Percentiles rank a stretch among this genome's conserved stretches.
These are phyloP conservation scores for Tricholoma matsutake DNA, from an alignment of 768 basidiomycete species.

Conservation along the genomic window DNA sequence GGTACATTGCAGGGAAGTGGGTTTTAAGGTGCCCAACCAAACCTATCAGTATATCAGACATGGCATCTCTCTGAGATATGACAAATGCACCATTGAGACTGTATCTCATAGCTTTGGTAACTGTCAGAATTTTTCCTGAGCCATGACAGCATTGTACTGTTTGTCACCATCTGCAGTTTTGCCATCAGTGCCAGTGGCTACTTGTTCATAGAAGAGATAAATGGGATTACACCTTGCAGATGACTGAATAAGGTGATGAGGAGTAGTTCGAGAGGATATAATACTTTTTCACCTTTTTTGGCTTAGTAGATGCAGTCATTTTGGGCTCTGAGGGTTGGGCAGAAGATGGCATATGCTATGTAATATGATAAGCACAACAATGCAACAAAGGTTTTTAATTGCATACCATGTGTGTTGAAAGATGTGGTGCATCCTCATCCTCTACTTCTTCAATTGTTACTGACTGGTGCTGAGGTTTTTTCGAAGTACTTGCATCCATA, in stretches of 20 bases:
- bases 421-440: neutral
- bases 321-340: neutral
- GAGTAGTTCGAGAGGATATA: neutral
- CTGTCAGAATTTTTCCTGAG: conserved; percentile 10
- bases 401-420: neutral
- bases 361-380: neutral
- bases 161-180: conserved; percentile 15
- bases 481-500: too few species aligned
- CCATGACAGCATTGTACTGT: conserved; percentile 21
- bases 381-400: neutral
- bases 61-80: too few species aligned
- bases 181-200: neutral
- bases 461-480: too few species aligned
- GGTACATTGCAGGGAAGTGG: too few species aligned
- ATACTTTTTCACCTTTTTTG: neutral
- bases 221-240: neutral
- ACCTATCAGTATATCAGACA: too few species aligned
- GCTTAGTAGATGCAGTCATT: neutral
- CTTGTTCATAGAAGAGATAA: neutral
- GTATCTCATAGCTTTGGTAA: too few species aligned
- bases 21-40: too few species aligned
- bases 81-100: too few species aligned
- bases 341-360: neutral
- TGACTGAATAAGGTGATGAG: neutral
- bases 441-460: neutral